A percentile compares a stretch with the other conserved stretches of the same genome.
phyloP scores from a whole-genome alignment of 2,329 filamentous ascomycete species.

The Pyrenophora seminiperda region DNA sequence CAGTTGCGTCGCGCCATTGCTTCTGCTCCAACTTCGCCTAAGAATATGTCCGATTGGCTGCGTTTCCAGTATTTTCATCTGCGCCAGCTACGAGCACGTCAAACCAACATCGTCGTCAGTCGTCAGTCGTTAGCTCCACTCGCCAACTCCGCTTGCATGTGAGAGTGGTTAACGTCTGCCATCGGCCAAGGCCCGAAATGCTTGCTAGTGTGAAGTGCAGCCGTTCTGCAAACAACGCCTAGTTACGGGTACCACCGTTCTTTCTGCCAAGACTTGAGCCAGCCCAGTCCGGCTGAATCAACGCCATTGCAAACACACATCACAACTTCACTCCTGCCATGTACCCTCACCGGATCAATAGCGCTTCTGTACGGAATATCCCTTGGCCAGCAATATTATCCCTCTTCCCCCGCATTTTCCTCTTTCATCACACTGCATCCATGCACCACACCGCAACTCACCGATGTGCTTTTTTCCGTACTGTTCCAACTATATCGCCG shows the following conservation, averaged over 20 bases:
- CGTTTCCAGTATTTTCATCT: conserved; percentile 1
- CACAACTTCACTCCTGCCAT: too few relatives aligned
- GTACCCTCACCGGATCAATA: too few relatives aligned
- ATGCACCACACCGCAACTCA: too few relatives aligned
- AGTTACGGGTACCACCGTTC: too few relatives aligned
- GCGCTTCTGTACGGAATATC: too few relatives aligned
- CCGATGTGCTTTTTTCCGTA: too few relatives aligned
- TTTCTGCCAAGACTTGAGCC: conserved; percentile 5
- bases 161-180: not conserved
- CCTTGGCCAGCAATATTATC: too few relatives aligned
- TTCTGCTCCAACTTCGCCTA: conserved; percentile 3
- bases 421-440: too few relatives aligned
- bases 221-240: conserved; percentile 2
- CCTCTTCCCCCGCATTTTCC: too few relatives aligned
- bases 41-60: conserved; percentile 18
- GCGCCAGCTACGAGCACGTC: too few relatives aligned
- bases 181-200: conserved; percentile 1
- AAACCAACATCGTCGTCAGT: not conserved
- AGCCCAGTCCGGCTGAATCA: not conserved
- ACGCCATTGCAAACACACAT: too few relatives aligned
- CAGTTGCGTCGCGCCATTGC: conserved; percentile 7
- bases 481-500: too few relatives aligned
- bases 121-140: not conserved
- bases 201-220: conserved; percentile 1
- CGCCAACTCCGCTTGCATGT: not conserved